Conservation (phyloP, 140 eudicot species). For the Eryngium alpinum region DNA sequence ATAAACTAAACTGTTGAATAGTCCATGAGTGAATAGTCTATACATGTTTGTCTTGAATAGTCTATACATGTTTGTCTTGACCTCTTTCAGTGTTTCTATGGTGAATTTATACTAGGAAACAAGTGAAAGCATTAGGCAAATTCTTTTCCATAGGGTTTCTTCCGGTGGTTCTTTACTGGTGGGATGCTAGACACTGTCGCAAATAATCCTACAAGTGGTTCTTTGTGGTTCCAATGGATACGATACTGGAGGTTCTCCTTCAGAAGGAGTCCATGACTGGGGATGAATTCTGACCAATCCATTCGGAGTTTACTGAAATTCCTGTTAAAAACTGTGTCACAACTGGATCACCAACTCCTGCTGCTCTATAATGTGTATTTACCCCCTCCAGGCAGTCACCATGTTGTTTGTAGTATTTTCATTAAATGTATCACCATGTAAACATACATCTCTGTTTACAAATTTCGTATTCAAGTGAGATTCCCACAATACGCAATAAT, state of each 20-base stretch:
- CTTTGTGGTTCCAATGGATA: no score
- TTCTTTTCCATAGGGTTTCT: conserved; percentile 1
- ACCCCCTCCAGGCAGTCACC: background rate
- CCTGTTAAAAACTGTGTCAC: conserved; percentile 78
- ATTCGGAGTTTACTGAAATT: conserved; percentile 78
- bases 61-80: no score
- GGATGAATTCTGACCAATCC: conserved; percentile 86
- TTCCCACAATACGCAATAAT: background rate
- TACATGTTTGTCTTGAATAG: no score
- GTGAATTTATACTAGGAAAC: conserved; percentile 3
- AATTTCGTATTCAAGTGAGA: background rate
- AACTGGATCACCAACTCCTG: conserved; percentile 40
- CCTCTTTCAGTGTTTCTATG: background rate
- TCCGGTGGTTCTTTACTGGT: conserved; percentile 8
- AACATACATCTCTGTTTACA: background rate
- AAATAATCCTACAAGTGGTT: no score
- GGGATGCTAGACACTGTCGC: no score
- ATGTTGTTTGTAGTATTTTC: conserved; percentile 23
- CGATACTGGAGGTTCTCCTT: conserved; percentile 84
- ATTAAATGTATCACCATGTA: conserved; percentile 27
- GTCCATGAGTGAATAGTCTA: no score
- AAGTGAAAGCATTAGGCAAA: background rate
- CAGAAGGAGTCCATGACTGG: conserved; percentile 92
- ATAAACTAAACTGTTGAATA: no score
- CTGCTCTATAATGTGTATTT: conserved; percentile 36